These are phyloP conservation scores for Phlebopus sp. DNA, from an alignment of 1,284 basidiomycete species.

Conservation along the genomic window DNA sequence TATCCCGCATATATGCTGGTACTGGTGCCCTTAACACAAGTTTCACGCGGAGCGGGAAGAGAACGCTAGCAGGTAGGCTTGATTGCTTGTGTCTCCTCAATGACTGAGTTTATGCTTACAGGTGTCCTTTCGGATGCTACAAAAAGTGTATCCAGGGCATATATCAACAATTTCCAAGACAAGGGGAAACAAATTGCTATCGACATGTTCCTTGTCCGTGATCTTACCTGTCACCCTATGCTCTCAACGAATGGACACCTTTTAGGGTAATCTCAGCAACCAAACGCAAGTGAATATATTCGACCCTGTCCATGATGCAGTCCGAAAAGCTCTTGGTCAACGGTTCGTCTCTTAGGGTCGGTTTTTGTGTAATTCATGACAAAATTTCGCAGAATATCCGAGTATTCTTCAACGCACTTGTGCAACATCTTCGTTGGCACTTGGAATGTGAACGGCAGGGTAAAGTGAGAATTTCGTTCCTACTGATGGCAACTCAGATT, in stretches of 20 bases:
- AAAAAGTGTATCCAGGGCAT: conserved; percentile 92
- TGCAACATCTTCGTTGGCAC: conserved; percentile 85
- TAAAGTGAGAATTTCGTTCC: conserved; percentile 34
- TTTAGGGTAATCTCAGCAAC: conserved; percentile 85
- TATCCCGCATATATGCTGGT: conserved; percentile 93
- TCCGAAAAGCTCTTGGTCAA: conserved; percentile 67
- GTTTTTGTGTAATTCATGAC: not conserved
- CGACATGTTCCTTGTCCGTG: conserved; percentile 85
- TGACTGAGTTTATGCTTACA: conserved; percentile 19
- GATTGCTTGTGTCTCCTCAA: not conserved
- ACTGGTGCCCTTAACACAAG: conserved; percentile 96
- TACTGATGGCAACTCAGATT: conserved; percentile 12
- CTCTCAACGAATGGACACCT: not conserved
- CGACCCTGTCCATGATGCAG: conserved; percentile 90
- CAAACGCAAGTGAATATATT: conserved; percentile 90
- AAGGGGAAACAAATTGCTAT: conserved; percentile 93
- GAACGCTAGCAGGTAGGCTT: conserved; percentile 75
- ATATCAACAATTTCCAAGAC: conserved; percentile 98
- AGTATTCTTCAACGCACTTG: conserved; percentile 82
- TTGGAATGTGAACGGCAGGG: conserved; percentile 94
- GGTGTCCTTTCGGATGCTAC: conserved; percentile 94
- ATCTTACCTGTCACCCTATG: not conserved
- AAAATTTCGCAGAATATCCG: conserved; percentile 53
- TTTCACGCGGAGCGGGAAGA: conserved; percentile 91
- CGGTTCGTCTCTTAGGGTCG: conserved; percentile 40